Evolutionary conservation across 768 basidiomycete genomes (phyloP).

Genomic region (Psilocybe cyanescens): DNA sequence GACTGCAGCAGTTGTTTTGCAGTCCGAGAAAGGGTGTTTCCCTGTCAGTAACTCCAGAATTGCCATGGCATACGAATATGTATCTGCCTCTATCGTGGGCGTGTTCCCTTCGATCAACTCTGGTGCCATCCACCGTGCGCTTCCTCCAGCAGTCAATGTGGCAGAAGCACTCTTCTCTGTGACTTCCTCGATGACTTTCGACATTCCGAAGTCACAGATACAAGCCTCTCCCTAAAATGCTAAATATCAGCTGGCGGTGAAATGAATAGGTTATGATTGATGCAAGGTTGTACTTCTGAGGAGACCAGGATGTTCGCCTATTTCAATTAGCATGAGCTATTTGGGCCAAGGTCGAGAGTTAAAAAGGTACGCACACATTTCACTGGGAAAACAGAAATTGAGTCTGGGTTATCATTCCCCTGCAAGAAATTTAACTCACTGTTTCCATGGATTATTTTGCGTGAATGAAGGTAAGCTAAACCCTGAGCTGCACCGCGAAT

Average conservation of each 20-base stretch:
- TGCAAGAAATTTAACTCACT: slow-evolving; percentile 40
- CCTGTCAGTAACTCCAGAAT: slow-evolving; percentile 60
- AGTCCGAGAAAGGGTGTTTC: slow-evolving; percentile 53
- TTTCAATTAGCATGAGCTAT: slow-evolving; percentile 3
- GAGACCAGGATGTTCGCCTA: slow-evolving; percentile 66
- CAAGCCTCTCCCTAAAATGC: slow-evolving; percentile 49
- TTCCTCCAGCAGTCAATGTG: slow-evolving; percentile 51
- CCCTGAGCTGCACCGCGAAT: slow-evolving; percentile 58
- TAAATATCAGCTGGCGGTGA: background rate
- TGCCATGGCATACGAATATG: slow-evolving; percentile 65
- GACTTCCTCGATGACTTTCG: slow-evolving; percentile 62
- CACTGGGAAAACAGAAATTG: slow-evolving; percentile 35
- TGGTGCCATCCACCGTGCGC: slow-evolving; percentile 65
- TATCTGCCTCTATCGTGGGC: slow-evolving; percentile 53
- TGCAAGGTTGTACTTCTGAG: slow-evolving; percentile 37
- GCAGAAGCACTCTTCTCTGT: slow-evolving; percentile 49
- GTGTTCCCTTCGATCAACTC: slow-evolving; percentile 54
- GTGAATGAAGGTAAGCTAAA: slow-evolving; percentile 57
- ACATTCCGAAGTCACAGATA: slow-evolving; percentile 69
- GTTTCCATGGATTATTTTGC: slow-evolving; percentile 61
- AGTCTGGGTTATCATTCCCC: slow-evolving; percentile 6
- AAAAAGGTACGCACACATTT: slow-evolving; percentile 54
- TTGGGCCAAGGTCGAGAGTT: background rate
- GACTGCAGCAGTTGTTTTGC: slow-evolving; percentile 53
- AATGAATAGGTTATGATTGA: background rate